A percentile compares a stretch with the other conserved stretches of the same genome.
phyloP scores from a whole-genome alignment of 495 filamentous ascomycete species.

The Penicillium manginii region DNA sequence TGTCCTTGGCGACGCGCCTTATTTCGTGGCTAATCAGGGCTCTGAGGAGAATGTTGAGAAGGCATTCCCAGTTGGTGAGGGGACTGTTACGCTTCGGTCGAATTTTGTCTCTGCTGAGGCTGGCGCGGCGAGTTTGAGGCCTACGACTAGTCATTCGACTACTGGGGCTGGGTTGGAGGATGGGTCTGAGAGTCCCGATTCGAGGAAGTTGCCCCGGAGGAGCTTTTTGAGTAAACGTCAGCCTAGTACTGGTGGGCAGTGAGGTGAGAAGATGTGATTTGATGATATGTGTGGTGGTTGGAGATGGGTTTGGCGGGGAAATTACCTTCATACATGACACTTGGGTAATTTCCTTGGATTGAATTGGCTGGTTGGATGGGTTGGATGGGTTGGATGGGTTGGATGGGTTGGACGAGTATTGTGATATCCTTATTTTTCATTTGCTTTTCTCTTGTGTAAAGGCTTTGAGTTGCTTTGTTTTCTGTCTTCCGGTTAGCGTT shows the following conservation, averaged over 20 bases:
- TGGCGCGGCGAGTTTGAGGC: slow-evolving; percentile 31
- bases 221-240: slow-evolving; percentile 59
- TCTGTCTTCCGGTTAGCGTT: too few relatives aligned
- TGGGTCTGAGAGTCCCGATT: slow-evolving; percentile 58
- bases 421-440: too few relatives aligned
- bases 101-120: slow-evolving; percentile 50
- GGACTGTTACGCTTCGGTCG: slow-evolving; percentile 68
- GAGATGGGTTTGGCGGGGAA: too few relatives aligned
- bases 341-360: too few relatives aligned
- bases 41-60: slow-evolving; percentile 68
- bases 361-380: too few relatives aligned
- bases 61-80: slow-evolving; percentile 67
- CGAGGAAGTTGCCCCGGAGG: slow-evolving; percentile 45
- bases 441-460: too few relatives aligned
- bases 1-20: slow-evolving; percentile 78
- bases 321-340: too few relatives aligned
- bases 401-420: too few relatives aligned
- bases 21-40: slow-evolving; percentile 86
- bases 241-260: not conserved
- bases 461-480: too few relatives aligned
- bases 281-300: too few relatives aligned
- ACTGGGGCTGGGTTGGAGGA: slow-evolving; percentile 33
- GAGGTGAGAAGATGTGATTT: too few relatives aligned
- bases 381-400: too few relatives aligned
- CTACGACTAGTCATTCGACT: slow-evolving; percentile 44